Conservation (phyloP, 2,329 filamentous ascomycete genomes). For the Pyrenochaeta sp. region DNA sequence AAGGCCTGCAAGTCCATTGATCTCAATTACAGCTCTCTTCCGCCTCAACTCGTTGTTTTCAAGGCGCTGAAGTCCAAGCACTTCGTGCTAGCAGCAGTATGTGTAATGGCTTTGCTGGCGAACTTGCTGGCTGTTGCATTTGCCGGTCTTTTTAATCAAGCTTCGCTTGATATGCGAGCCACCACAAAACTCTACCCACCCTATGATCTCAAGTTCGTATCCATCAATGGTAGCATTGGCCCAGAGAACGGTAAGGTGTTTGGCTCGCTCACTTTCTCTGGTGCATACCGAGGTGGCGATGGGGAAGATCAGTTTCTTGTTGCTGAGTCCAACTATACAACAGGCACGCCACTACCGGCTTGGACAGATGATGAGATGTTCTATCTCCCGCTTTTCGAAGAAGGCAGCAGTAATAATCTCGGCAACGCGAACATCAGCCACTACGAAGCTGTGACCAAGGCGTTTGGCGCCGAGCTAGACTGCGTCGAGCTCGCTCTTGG, state of each 20-base stretch:
- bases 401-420: background rate
- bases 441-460: conserved; percentile 42
- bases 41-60: conserved; percentile 61
- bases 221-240: conserved; percentile 37
- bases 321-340: conserved; percentile 57
- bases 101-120: conserved; percentile 57
- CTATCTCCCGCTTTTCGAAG: conserved; percentile 57
- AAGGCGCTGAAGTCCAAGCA: conserved; percentile 58
- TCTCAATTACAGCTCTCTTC: conserved; percentile 63
- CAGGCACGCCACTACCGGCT: conserved; percentile 55
- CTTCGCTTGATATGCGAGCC: conserved; percentile 10
- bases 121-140: conserved; percentile 65
- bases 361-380: conserved; percentile 59
- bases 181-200: conserved; percentile 12
- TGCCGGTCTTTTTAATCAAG: conserved; percentile 60
- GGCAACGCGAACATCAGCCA: background rate
- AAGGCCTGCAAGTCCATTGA: conserved; percentile 44
- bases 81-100: conserved; percentile 58
- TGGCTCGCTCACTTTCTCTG: conserved; percentile 12
- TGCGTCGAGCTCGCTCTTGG: too few relatives aligned
- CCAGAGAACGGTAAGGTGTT: too few relatives aligned
- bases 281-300: conserved; percentile 36
- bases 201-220: conserved; percentile 28
- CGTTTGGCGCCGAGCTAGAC: conserved; percentile 45
- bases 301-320: conserved; percentile 54